Percentiles rank a stretch among this genome's conserved stretches.
Conservation (phyloP, 2,329 filamentous ascomycete species). For the Aspergillus sp. region DNA sequence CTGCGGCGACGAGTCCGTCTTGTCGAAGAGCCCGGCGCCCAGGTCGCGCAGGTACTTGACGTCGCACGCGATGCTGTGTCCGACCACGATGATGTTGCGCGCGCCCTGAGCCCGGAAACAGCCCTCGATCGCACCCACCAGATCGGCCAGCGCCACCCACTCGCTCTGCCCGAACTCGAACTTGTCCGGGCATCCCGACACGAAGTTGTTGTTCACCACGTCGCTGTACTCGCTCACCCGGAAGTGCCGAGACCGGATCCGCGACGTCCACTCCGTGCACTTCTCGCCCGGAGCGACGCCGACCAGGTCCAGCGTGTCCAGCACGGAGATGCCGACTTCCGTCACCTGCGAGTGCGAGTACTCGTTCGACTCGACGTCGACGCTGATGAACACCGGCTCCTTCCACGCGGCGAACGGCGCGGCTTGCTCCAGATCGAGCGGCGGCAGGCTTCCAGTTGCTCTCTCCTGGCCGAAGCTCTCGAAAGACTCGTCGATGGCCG, state of each 20-base stretch:
- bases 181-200: constrained; percentile 63
- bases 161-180: constrained; percentile 63
- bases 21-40: constrained; percentile 46
- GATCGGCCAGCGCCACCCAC: constrained; percentile 40
- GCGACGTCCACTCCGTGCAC: constrained; percentile 57
- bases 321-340: constrained; percentile 72
- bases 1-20: constrained; percentile 21
- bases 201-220: constrained; percentile 57
- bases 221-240: constrained; percentile 60
- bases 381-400: constrained; percentile 60
- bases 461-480: constrained; percentile 10
- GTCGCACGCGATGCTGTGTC: constrained; percentile 62
- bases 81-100: constrained; percentile 65
- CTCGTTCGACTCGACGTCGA: constrained; percentile 82
- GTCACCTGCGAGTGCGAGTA: constrained; percentile 57
- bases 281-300: constrained; percentile 49
- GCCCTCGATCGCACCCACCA: constrained; percentile 38
- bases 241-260: constrained; percentile 65
- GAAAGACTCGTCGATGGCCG: constrained; percentile 1
- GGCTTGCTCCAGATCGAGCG: constrained; percentile 38
- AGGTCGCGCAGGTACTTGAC: constrained; percentile 56
- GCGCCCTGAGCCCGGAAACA: constrained; percentile 42
- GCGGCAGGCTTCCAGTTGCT: constrained; percentile 11
- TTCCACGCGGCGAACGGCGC: constrained; percentile 41
- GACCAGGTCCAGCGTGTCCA: constrained; percentile 59